A percentile compares a stretch with the other conserved stretches of the same genome.
Evolutionary conservation across 441 rosid genomes (phyloP).

Genomic region (Aquilaria agallochum): DNA sequence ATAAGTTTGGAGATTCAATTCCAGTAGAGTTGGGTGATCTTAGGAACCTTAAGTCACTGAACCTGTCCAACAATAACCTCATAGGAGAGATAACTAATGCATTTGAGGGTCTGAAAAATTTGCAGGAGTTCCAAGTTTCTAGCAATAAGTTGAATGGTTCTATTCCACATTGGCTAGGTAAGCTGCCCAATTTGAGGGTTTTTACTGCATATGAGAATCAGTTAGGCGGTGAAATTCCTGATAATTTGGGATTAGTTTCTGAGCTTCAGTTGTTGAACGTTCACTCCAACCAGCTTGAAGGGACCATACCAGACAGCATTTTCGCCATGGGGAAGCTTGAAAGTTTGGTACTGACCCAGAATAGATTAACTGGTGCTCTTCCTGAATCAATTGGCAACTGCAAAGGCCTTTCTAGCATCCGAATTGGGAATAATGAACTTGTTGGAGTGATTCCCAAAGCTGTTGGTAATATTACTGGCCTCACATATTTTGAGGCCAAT

Average conservation of each 20-base stretch:
- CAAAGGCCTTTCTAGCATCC: conserved; percentile 68
- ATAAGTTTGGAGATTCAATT: conserved; percentile 65
- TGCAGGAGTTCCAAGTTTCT: conserved; percentile 80
- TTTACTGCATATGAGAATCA: conserved; percentile 92
- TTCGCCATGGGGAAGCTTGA: conserved; percentile 79
- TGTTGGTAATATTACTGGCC: conserved; percentile 70
- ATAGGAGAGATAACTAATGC: conserved; percentile 67
- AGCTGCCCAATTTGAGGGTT: conserved; percentile 61
- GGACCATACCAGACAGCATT: conserved; percentile 67
- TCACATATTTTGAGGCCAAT: conserved; percentile 88
- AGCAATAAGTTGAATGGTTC: conserved; percentile 74
- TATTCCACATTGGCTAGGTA: conserved; percentile 83
- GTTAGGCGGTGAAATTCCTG: conserved; percentile 65
- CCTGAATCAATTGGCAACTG: conserved; percentile 76
- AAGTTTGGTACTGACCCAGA: conserved; percentile 78
- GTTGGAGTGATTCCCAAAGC: conserved; percentile 71
- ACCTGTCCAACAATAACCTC: conserved; percentile 76
- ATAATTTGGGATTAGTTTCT: conserved; percentile 61
- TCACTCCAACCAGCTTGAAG: conserved; percentile 85
- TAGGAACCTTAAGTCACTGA: conserved; percentile 54
- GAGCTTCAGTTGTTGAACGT: conserved; percentile 76
- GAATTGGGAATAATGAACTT: conserved; percentile 84
- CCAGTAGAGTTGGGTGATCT: conserved; percentile 71
- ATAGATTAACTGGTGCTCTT: conserved; percentile 57
- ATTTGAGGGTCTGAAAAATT: conserved; percentile 47